Conservation (phyloP, 768 basidiomycete genomes). For the Lactarius akahatsu region DNA sequence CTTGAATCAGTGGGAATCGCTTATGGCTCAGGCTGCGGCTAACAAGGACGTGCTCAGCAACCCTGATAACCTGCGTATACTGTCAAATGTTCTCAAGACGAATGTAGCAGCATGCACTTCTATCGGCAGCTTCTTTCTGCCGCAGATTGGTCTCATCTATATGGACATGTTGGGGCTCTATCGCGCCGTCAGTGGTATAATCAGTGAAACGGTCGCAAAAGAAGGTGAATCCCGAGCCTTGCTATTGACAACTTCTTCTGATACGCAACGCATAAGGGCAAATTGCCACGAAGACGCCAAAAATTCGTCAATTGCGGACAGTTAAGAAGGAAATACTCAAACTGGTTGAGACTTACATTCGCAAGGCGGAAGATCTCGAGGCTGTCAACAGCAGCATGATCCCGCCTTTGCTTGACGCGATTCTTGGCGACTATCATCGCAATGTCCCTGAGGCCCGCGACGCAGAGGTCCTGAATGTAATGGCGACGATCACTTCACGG, state of each 20-base stretch:
- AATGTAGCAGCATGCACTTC: constrained; percentile 97
- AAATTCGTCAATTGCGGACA: constrained; percentile 89
- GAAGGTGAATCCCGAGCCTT: constrained; percentile 53
- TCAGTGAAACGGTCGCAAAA: constrained; percentile 86
- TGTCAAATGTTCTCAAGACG: constrained; percentile 96
- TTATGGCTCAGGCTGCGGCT: constrained; percentile 93
- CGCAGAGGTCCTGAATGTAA: constrained; percentile 95
- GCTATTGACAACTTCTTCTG: constrained; percentile 4
- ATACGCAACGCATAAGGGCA: constrained; percentile 40
- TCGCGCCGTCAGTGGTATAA: constrained; percentile 94
- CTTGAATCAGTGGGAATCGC: constrained; percentile 79
- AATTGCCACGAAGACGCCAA: constrained; percentile 95
- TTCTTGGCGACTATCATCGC: constrained; percentile 94
- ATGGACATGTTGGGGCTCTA: constrained; percentile 98
- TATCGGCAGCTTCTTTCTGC: constrained; percentile 94
- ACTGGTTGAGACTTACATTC: constrained; percentile 96
- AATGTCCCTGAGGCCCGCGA: constrained; percentile 93
- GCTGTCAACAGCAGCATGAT: constrained; percentile 90
- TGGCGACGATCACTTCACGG: constrained; percentile 88
- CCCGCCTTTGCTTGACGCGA: constrained; percentile 92
- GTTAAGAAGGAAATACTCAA: constrained; percentile 99
- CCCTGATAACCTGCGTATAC: constrained; percentile 92
- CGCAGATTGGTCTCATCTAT: constrained; percentile 95
- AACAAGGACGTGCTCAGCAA: constrained; percentile 90
- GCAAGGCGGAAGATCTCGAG: constrained; percentile 95